Percentiles rank a stretch among this genome's conserved stretches.
Evolutionary conservation across 345 rosid species (phyloP).

Genomic region (Conringia planisiliqua): DNA sequence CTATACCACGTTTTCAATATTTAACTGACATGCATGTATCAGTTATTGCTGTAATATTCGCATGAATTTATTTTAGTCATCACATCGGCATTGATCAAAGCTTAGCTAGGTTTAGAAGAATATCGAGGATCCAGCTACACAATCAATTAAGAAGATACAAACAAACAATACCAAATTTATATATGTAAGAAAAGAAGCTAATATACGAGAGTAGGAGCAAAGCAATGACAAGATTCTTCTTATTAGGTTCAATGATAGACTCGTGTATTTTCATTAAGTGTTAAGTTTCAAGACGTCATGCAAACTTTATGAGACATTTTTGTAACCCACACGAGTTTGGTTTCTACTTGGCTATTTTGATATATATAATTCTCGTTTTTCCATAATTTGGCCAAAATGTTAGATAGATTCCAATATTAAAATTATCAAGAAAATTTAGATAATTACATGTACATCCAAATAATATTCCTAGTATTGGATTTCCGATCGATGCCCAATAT

Average conservation of each 20-base stretch:
- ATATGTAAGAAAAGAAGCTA: neutral
- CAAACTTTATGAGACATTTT: constrained; percentile 9
- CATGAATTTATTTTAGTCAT: no score
- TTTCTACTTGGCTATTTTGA: neutral
- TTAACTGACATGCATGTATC: no score
- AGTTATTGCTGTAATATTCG: no score
- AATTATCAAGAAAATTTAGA: neutral
- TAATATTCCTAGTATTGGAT: neutral
- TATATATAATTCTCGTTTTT: neutral
- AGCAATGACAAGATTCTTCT: neutral
- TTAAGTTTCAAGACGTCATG: constrained; percentile 18
- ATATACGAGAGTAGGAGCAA: neutral
- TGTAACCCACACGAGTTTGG: constrained; percentile 5
- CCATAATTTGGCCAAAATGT: neutral
- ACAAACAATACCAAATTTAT: neutral
- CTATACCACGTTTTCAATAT: no score
- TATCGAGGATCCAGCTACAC: neutral
- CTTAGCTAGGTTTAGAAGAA: neutral
- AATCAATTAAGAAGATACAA: neutral
- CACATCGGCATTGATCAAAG: neutral
- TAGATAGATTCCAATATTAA: neutral
- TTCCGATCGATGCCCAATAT: neutral
- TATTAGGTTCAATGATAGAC: constrained; percentile 1
- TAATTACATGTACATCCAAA: neutral
- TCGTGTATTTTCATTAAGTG: neutral